Conservation (phyloP, 495 filamentous ascomycete genomes). For the Penicillium flavigenum region DNA sequence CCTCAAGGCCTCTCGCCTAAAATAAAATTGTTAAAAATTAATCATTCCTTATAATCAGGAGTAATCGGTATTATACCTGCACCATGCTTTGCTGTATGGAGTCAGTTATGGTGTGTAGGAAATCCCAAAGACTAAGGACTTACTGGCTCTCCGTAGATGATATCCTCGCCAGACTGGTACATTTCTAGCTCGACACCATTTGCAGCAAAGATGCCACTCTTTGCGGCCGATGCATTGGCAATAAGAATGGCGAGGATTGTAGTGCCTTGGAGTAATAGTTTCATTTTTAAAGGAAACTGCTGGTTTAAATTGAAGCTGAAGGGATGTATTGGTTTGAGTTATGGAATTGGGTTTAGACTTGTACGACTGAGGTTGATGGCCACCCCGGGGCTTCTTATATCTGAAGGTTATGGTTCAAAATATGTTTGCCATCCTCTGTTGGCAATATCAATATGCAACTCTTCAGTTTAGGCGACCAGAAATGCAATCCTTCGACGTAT, state of each 20-base stretch:
- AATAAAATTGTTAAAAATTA: background rate
- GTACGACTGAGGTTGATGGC: background rate
- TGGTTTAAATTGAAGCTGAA: background rate
- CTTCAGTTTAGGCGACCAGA: background rate
- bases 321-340: background rate
- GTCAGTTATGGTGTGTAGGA: background rate
- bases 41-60: background rate
- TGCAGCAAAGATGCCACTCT: background rate
- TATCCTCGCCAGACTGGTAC: background rate
- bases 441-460: background rate
- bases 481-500: background rate
- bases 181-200: slow-evolving; percentile 5
- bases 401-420: background rate
- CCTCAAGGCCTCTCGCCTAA: background rate
- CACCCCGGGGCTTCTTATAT: background rate
- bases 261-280: background rate
- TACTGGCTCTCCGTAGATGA: slow-evolving; percentile 1
- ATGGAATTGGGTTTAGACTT: background rate
- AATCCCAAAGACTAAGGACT: background rate
- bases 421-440: background rate
- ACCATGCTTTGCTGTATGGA: background rate
- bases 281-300: slow-evolving; percentile 1
- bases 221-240: background rate
- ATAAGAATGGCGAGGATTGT: background rate
- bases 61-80: background rate